These are phyloP conservation scores for Fusarium tuaranense DNA, from an alignment of 2,329 filamentous ascomycete genomes.

Conservation along the genomic window DNA sequence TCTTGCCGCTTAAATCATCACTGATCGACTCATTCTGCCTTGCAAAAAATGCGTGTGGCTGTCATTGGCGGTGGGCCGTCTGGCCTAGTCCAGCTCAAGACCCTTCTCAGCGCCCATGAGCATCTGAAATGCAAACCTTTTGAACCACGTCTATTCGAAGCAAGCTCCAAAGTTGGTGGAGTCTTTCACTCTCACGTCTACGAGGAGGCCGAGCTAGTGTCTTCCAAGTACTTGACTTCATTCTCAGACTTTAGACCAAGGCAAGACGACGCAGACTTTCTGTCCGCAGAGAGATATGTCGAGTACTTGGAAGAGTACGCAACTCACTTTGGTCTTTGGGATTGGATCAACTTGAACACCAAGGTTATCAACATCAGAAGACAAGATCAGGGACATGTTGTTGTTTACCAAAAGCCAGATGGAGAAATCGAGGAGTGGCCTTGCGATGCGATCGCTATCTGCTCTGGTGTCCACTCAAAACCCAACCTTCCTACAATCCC, in stretches of 20 bases:
- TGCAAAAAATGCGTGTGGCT: constrained; percentile 2
- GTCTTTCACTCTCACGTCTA: constrained; percentile 10
- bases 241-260: constrained; percentile 58
- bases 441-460: constrained; percentile 18
- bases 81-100: constrained; percentile 10
- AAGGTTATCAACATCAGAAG: constrained; percentile 51
- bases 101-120: constrained; percentile 2
- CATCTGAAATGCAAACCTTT: constrained; percentile 5
- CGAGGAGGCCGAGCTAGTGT: constrained; percentile 49
- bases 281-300: constrained; percentile 52
- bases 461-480: constrained; percentile 18
- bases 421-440: not conserved
- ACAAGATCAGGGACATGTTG: constrained; percentile 31
- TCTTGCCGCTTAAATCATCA: not conserved
- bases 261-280: constrained; percentile 53
- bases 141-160: constrained; percentile 4
- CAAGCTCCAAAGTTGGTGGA: constrained; percentile 3
- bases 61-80: constrained; percentile 11
- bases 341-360: constrained; percentile 50
- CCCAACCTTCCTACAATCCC: constrained; percentile 9
- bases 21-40: not conserved
- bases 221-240: constrained; percentile 59
- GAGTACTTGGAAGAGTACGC: constrained; percentile 56
- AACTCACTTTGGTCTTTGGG: constrained; percentile 52
- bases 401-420: not conserved